Evolutionary conservation across 2,329 filamentous ascomycete genomes (phyloP).

Genomic region (Talaromyces sp.): DNA sequence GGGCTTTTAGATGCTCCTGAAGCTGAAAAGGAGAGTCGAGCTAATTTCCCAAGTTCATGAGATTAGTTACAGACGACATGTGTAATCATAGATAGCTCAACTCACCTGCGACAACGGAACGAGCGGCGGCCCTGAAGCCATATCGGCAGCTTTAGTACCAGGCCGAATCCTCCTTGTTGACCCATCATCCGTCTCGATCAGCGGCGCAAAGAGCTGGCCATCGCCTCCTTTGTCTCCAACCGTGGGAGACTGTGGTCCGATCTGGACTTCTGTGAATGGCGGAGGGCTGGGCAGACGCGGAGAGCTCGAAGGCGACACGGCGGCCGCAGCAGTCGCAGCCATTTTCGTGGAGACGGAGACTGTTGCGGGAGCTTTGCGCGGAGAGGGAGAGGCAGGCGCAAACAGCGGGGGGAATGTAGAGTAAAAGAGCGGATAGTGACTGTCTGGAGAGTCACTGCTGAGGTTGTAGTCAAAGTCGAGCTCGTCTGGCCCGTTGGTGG

Average conservation of each 20-base stretch:
- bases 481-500: conserved; percentile 9
- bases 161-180: conserved; percentile 83
- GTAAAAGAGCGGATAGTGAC: conserved; percentile 13
- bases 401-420: conserved; percentile 32
- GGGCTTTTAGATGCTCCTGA: conserved; percentile 91
- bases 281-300: conserved; percentile 93
- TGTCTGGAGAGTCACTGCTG: background rate
- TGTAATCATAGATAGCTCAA: conserved; percentile 18
- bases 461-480: conserved; percentile 16
- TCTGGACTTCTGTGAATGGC: conserved; percentile 90
- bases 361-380: conserved; percentile 12
- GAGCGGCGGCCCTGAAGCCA: conserved; percentile 87
- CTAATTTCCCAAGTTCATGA: conserved; percentile 47
- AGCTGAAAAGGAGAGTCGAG: conserved; percentile 97
- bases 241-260: conserved; percentile 73
- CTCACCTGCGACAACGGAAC: conserved; percentile 79
- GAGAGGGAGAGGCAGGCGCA: conserved; percentile 32
- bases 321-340: conserved; percentile 39
- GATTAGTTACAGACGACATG: background rate
- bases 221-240: conserved; percentile 62
- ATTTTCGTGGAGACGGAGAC: conserved; percentile 27
- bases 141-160: conserved; percentile 86
- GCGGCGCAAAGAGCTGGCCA: conserved; percentile 36
- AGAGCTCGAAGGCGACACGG: conserved; percentile 65
- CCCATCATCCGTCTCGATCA: conserved; percentile 66